phyloP scores from a whole-genome alignment of 371 early-diverging fungal species.

The Mucor plumbeus region DNA sequence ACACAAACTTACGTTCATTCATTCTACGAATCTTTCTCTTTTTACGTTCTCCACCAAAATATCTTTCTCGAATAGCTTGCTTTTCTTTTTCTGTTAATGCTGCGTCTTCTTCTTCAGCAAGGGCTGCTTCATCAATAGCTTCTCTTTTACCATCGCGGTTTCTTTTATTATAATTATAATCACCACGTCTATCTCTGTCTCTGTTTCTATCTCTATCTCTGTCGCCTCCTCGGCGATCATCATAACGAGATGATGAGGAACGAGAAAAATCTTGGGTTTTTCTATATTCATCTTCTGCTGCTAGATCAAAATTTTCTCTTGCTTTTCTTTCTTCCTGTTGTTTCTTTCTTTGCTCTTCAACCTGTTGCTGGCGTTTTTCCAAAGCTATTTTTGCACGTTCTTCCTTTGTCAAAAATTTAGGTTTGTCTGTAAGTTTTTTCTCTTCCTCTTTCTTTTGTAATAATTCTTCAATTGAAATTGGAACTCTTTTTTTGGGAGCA shows the following conservation, averaged over 20 bases:
- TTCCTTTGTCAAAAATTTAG: conserved; percentile 90
- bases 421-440: conserved; percentile 60
- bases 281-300: conserved; percentile 57
- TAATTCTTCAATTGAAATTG: conserved; percentile 80
- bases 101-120: conserved; percentile 22
- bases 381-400: conserved; percentile 89
- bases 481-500: conserved; percentile 53
- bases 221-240: conserved; percentile 16
- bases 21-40: conserved; percentile 81
- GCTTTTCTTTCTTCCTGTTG: conserved; percentile 71
- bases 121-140: not conserved
- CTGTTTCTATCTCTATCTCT: conserved; percentile 16
- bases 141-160: conserved; percentile 18
- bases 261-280: conserved; percentile 38
- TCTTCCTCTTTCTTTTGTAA: conserved; percentile 70
- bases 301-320: conserved; percentile 60
- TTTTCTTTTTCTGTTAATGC: conserved; percentile 52
- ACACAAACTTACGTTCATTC: conserved; percentile 93
- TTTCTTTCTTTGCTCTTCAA: conserved; percentile 67
- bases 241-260: conserved; percentile 31
- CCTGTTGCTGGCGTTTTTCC: conserved; percentile 82
- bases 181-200: conserved; percentile 18
- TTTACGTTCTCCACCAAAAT: conserved; percentile 84
- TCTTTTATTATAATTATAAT: conserved; percentile 12
- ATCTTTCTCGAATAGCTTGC: conserved; percentile 69